Conservation (phyloP, 2,329 filamentous ascomycete species). For the Knoxdaviesia capensis region DNA sequence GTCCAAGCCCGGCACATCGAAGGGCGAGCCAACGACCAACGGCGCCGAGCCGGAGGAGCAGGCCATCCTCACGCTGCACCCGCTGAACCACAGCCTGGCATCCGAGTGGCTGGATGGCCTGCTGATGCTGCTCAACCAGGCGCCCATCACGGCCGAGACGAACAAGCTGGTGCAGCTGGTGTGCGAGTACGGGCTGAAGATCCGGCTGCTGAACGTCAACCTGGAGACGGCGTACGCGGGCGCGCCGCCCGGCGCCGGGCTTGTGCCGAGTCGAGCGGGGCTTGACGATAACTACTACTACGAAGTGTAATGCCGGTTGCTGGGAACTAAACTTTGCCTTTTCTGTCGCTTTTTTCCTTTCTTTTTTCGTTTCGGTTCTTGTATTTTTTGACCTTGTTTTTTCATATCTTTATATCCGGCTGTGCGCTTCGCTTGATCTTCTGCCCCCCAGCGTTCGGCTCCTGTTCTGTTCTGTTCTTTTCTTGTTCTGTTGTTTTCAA, state of each 20-base stretch:
- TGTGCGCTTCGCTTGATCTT: not conserved
- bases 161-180: slow-evolving; percentile 75
- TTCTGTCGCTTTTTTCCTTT: not conserved
- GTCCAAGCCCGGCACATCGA: slow-evolving; percentile 10
- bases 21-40: slow-evolving; percentile 6
- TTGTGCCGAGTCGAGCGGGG: slow-evolving; percentile 64
- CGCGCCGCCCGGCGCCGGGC: slow-evolving; percentile 46
- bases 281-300: slow-evolving; percentile 90
- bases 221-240: slow-evolving; percentile 59
- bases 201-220: slow-evolving; percentile 74
- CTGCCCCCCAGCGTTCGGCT: not conserved
- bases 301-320: slow-evolving; percentile 32
- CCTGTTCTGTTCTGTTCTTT: not conserved
- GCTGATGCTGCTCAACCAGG: slow-evolving; percentile 84
- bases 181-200: slow-evolving; percentile 79
- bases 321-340: not conserved
- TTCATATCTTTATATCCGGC: not conserved
- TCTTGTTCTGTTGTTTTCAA: not conserved
- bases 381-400: not conserved
- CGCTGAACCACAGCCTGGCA: slow-evolving; percentile 59
- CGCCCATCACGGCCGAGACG: slow-evolving; percentile 92
- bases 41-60: slow-evolving; percentile 36
- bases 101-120: slow-evolving; percentile 95
- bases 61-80: slow-evolving; percentile 65
- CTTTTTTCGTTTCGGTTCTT: not conserved